phyloP scores from a whole-genome alignment of 108 stramenopile genomes.

The Nitzschia sp. region DNA sequence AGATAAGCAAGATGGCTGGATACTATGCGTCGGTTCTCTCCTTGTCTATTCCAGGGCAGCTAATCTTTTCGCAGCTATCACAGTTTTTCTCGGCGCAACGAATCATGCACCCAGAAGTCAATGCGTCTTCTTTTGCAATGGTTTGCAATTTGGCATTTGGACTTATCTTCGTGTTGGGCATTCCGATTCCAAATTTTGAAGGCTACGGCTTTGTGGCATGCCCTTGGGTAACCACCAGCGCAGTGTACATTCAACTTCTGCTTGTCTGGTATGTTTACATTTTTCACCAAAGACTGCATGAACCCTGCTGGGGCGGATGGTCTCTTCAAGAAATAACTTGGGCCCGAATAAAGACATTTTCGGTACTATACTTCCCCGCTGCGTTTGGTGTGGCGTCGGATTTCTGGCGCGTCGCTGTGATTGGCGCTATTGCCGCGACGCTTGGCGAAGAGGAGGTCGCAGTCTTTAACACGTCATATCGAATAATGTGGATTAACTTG shows the following conservation, averaged over 20 bases:
- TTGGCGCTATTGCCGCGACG: conserved; percentile 61
- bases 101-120: conserved; percentile 72
- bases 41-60: conserved; percentile 55
- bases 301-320: conserved; percentile 50
- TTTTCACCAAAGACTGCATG: conserved; percentile 39
- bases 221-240: conserved; percentile 65
- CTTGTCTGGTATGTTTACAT: conserved; percentile 49
- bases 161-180: conserved; percentile 70
- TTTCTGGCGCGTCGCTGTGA: conserved; percentile 77
- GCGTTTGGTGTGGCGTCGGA: conserved; percentile 68
- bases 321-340: conserved; percentile 50
- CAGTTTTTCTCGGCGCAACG: conserved; percentile 77
- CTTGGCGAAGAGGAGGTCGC: conserved; percentile 68
- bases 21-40: conserved; percentile 70
- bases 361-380: conserved; percentile 66
- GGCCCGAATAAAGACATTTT: conserved; percentile 53
- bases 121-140: conserved; percentile 50
- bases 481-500: conserved; percentile 81
- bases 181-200: conserved; percentile 52
- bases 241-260: conserved; percentile 60
- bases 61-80: conserved; percentile 54
- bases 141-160: conserved; percentile 60
- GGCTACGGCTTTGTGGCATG: conserved; percentile 76
- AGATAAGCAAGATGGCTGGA: conserved; percentile 56
- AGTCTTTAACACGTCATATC: conserved; percentile 82